Evolutionary conservation across 257 asterid genomes (phyloP).

Genomic region (Penstemon davidsonii): DNA sequence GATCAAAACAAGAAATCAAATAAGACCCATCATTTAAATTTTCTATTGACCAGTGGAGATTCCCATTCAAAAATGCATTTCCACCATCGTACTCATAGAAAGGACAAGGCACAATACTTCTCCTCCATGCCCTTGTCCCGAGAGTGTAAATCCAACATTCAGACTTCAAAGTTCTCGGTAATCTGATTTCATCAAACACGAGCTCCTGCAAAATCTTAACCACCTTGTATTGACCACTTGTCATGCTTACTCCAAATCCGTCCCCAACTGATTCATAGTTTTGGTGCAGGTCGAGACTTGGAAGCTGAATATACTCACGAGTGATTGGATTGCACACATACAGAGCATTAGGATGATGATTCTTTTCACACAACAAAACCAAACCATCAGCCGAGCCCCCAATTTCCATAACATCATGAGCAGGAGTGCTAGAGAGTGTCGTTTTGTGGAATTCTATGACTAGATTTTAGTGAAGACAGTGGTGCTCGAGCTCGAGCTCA

Average conservation of each 20-base stretch:
- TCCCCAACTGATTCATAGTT: conserved; percentile 2
- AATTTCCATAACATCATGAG: not conserved
- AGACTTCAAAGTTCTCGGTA: not conserved
- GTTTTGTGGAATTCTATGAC: not conserved
- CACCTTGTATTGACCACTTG: conserved; percentile 9
- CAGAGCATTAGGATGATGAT: not conserved
- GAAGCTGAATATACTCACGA: conserved; percentile 23
- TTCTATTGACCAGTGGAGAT: too few species aligned
- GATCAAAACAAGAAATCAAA: conserved; percentile 15
- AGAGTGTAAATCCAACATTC: conserved; percentile 25
- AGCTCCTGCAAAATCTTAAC: not conserved
- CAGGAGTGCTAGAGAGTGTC: not conserved
- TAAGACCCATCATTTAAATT: not conserved
- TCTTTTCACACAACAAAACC: too few species aligned
- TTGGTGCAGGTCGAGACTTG: not conserved
- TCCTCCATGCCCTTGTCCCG: conserved; percentile 28
- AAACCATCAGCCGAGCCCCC: too few species aligned
- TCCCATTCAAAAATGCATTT: too few species aligned
- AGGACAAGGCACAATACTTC: not conserved
- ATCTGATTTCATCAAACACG: not conserved
- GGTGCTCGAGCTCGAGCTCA: not conserved
- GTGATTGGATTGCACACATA: conserved; percentile 31
- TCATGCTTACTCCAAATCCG: conserved; percentile 30
- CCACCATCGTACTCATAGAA: too few species aligned
- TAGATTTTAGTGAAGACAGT: conserved; percentile 16